Percentiles rank a stretch among this genome's conserved stretches.
phyloP scores from a whole-genome alignment of 2,329 filamentous ascomycete genomes.

The Epichloe festucae region DNA sequence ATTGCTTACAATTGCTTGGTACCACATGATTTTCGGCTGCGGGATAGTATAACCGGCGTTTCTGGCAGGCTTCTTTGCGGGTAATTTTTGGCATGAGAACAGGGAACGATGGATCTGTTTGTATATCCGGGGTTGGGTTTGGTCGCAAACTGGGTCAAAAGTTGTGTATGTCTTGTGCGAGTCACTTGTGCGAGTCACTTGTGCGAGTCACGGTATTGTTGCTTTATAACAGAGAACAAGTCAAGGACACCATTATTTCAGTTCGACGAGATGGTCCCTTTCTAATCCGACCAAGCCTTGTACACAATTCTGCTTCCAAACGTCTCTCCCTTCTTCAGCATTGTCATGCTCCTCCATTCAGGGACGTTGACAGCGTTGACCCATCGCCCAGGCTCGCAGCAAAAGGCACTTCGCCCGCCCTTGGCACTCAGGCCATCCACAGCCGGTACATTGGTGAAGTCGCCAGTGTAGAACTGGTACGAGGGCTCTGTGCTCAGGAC shows the following conservation, averaged over 20 bases:
- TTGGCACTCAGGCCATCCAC: conserved; percentile 50
- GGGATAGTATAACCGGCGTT: neutral
- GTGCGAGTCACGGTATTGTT: no score
- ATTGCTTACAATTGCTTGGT: neutral
- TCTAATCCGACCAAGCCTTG: conserved; percentile 62
- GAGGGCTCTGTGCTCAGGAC: conserved; percentile 85
- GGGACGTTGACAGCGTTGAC: conserved; percentile 78
- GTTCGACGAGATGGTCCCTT: neutral
- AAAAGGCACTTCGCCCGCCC: conserved; percentile 62
- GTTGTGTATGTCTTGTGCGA: neutral
- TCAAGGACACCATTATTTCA: neutral
- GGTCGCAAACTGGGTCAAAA: neutral
- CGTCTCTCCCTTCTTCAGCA: conserved; percentile 72
- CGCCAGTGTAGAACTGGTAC: conserved; percentile 94
- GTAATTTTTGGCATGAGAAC: neutral
- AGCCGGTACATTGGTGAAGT: conserved; percentile 65
- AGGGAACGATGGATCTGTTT: neutral
- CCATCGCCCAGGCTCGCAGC: conserved; percentile 82
- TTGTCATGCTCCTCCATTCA: conserved; percentile 64
- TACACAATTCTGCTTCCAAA: conserved; percentile 78
- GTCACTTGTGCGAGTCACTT: no score
- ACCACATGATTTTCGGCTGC: neutral
- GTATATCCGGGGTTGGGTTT: neutral
- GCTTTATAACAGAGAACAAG: neutral
- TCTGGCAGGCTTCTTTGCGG: neutral